phyloP scores from a whole-genome alignment of 352 stramenopile species.

The Phytophthora cactorum region DNA sequence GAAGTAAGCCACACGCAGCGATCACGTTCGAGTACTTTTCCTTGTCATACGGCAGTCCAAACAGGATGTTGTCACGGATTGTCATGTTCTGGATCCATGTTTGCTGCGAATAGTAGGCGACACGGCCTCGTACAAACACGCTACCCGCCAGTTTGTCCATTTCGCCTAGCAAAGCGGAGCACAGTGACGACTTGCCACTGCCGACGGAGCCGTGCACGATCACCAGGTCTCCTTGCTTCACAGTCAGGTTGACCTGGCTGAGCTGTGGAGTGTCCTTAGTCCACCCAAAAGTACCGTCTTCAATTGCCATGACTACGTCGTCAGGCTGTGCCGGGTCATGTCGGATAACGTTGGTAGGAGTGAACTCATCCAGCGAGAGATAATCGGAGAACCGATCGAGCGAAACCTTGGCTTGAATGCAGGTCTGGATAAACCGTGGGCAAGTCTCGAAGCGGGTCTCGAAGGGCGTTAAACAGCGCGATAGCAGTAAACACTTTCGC shows the following conservation, averaged over 20 bases:
- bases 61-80: slow-evolving; percentile 94
- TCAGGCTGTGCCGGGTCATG: slow-evolving; percentile 10
- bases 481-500: slow-evolving; percentile 63
- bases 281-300: slow-evolving; percentile 46
- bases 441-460: slow-evolving; percentile 43
- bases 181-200: slow-evolving; percentile 65
- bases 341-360: slow-evolving; percentile 25
- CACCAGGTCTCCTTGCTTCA: slow-evolving; percentile 58
- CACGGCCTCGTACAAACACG: slow-evolving; percentile 47
- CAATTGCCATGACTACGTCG: slow-evolving; percentile 31
- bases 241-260: slow-evolving; percentile 40
- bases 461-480: slow-evolving; percentile 57
- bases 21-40: slow-evolving; percentile 62
- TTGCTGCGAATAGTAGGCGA: slow-evolving; percentile 84
- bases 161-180: slow-evolving; percentile 68
- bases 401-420: slow-evolving; percentile 50
- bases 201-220: slow-evolving; percentile 59
- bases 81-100: slow-evolving; percentile 96
- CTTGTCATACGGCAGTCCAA: slow-evolving; percentile 69
- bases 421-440: slow-evolving; percentile 42
- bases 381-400: slow-evolving; percentile 46
- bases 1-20: slow-evolving; percentile 73
- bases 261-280: slow-evolving; percentile 34
- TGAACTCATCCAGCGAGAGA: slow-evolving; percentile 37
- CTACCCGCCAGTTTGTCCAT: slow-evolving; percentile 71